Evolutionary conservation across 2,329 filamentous ascomycete genomes (phyloP), one percentile per base, ranked within the genome.

Genomic region (Talaromyces islandicus): DNA sequence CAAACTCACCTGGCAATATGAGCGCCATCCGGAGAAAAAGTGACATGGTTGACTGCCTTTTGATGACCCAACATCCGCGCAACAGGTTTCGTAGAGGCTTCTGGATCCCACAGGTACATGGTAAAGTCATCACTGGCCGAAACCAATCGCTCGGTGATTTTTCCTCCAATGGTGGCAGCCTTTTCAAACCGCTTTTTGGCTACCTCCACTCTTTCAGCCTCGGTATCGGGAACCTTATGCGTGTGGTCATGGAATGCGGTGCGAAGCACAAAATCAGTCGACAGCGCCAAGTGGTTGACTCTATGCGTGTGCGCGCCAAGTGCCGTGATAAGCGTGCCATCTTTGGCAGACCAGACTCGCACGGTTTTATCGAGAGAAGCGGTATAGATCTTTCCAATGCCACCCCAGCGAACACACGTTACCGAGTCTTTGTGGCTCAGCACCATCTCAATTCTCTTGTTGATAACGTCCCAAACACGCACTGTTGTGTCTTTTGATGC

Each of bases 71-170:
- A 77, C 77, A 97, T 84, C 35, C 92, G 83, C n/a, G 90, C 89
- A 3, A 97, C 80, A 0, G 93, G 92, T 73, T 97, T 97, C 7
- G 82, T 90, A 4, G 88, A 87, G 50, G 81, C 82, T 10, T 87
- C 81, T 0, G 92, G 92, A 62, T 95, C 90, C 93, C 93, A 99
- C 7, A 99, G 83, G 72, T 92, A 96, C 84, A 99, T 93, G 6
- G 92, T 96, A 73, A 92, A 96, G 74, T 99, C 94, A 71, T 97
- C 94, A 65, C 89, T 93, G 2, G 93, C 94, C 9, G 92, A 95
- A 2, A 96, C 90, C 4, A 97, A 78, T 29, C 90, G 85, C 78
- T 99, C 94, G 1, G 89, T 86, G 24, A 96, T 81, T 69, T 88
- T 85, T 27, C 89, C 89, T 64, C 88, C 85, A 29, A 92, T 82